Evolutionary conservation across 23 red algal species (phyloP).

Genomic region (Gracilaria vermiculophylla): DNA sequence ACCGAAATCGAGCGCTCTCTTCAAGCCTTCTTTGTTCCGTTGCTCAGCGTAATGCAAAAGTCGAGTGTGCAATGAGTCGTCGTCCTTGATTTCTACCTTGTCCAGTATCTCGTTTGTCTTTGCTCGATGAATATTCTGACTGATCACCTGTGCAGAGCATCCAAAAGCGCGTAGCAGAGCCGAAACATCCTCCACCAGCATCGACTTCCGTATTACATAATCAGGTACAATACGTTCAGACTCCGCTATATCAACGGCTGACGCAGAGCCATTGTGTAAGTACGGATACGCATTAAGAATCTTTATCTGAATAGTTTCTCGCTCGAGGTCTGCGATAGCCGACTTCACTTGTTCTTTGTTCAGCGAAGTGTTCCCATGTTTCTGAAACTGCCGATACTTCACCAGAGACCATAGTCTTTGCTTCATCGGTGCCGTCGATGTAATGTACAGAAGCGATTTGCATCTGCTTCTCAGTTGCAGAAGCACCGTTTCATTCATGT

Average conservation of each 20-base stretch:
- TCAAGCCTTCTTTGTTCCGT: conserved; percentile 1
- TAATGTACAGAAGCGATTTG: conserved; percentile 10
- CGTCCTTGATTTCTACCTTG: neutral
- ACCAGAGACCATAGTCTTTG: conserved; percentile 23
- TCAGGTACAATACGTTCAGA: conserved; percentile 11
- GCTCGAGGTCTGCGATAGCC: neutral
- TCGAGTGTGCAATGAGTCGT: neutral
- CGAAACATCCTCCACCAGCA: conserved; percentile 14
- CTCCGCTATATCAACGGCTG: neutral
- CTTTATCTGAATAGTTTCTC: neutral
- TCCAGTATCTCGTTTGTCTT: neutral
- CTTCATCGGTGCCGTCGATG: conserved; percentile 1
- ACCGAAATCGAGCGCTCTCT: conserved; percentile 18
- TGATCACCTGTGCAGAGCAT: neutral
- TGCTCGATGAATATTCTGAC: conserved; percentile 6
- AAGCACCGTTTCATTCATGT: neutral
- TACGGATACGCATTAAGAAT: conserved; percentile 3
- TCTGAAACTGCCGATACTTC: neutral
- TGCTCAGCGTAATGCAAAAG: neutral
- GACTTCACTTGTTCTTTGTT: neutral
- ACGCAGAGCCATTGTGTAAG: neutral
- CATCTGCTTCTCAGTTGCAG: neutral
- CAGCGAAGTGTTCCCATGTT: neutral
- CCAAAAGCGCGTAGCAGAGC: conserved; percentile 5
- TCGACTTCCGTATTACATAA: conserved; percentile 27